Evolutionary conservation across 805 yeast species (phyloP), one percentile per base, ranked within the genome.

Genomic region (Saccharomycopsis javanensis): DNA sequence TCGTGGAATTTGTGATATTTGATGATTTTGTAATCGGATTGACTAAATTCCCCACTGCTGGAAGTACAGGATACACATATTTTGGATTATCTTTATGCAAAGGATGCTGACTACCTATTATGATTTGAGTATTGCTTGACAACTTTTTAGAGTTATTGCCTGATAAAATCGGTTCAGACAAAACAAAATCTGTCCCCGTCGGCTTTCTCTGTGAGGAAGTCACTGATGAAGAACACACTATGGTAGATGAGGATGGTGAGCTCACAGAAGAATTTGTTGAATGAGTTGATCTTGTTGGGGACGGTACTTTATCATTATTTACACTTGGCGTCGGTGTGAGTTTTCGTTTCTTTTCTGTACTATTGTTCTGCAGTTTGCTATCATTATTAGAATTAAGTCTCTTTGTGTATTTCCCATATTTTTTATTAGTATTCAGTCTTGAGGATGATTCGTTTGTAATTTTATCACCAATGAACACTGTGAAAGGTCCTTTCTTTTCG

Each of bases 401-500:
- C 20, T 31, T 34, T 16, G 15, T n/a, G 8, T 46, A 5, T 20
- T 38, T 42, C 18, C 35, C 28, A 18, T 5, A 33, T 5, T 28
- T 31, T 31, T 20, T 33, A n/a, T 31, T 23, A 28, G 18, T 20
- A 33, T 33, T 31, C 42, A 28, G 28, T 18, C 35, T 33, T 51
- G 42, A 15, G 20, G 53, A 51, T 5, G 23, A 35, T 4, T 15
- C 42, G 34, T 48, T 48, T 18, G 33, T 33, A 4, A 51, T 13
- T 33, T 51, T 15, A 38, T 48, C 58, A 0, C 84, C 84, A 62
- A 76, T 77, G 64, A 89, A 88, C 0, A 88, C 94, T 0, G 95
- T 96, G 72, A 88, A 90, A 13, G 94, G 95, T 0, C 96, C 96
- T 50, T 78, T 69, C 4, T 78, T 64, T 70, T 78, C 75, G 0